These are phyloP conservation scores for Cyberlindnera galapagoensis DNA, from an alignment of 805 yeast genomes.

Conservation along the genomic window DNA sequence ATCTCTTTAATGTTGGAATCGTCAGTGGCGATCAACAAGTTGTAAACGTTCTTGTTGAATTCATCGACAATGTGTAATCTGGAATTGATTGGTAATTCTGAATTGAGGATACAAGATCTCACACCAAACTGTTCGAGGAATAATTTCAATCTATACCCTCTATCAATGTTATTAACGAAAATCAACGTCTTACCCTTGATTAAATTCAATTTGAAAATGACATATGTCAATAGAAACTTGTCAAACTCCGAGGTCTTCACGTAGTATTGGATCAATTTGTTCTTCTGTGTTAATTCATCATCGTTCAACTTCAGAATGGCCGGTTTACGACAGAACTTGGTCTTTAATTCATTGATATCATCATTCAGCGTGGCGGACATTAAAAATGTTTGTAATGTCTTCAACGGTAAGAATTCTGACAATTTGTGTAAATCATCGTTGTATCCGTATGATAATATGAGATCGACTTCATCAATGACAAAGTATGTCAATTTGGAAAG, in stretches of 20 bases:
- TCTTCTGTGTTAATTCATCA: conserved; percentile 45
- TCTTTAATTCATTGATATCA: conserved; percentile 72
- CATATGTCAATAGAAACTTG: conserved; percentile 84
- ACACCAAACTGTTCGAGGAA: conserved; percentile 94
- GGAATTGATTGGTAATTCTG: conserved; percentile 89
- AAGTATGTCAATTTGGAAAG: conserved; percentile 56
- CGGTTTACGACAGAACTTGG: conserved; percentile 72
- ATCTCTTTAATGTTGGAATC: conserved; percentile 58
- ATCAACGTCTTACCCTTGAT: conserved; percentile 87
- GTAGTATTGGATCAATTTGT: conserved; percentile 74
- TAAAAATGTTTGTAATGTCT: conserved; percentile 77
- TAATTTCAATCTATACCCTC: conserved; percentile 87
- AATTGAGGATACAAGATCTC: conserved; percentile 78
- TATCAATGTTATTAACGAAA: conserved; percentile 90
- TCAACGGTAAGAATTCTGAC: conserved; percentile 62
- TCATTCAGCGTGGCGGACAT: conserved; percentile 96
- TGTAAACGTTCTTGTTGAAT: conserved; percentile 84
- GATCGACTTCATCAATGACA: conserved; percentile 93
- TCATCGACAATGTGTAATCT: conserved; percentile 93
- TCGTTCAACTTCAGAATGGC: conserved; percentile 78
- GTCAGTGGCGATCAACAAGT: conserved; percentile 89
- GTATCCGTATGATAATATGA: conserved; percentile 85
- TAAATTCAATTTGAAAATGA: conserved; percentile 79
- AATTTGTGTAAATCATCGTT: conserved; percentile 73
- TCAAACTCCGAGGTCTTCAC: conserved; percentile 86